A percentile compares a stretch with the other conserved stretches of the same genome.
Evolutionary conservation across 176 grass and related monocot species (phyloP).

Genomic region (Oryza longistaminata): DNA sequence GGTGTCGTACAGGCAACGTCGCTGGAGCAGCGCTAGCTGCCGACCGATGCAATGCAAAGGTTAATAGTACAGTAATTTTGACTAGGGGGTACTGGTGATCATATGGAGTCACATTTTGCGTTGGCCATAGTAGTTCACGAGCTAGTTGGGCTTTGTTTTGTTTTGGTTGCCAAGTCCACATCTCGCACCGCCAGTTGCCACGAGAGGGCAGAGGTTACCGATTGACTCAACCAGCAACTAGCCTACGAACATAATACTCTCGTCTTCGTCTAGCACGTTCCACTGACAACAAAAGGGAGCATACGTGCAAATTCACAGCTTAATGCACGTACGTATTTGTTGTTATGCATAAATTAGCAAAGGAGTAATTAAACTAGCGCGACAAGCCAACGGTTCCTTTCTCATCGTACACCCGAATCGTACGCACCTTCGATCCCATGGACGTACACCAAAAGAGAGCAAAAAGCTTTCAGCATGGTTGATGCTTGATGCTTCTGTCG

Average conservation of each 20-base stretch:
- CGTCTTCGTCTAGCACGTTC: background rate
- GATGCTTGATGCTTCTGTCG: background rate
- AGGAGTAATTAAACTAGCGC: background rate
- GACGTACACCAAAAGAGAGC: background rate
- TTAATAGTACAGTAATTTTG: background rate
- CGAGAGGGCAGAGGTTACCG: background rate
- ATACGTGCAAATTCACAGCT: background rate
- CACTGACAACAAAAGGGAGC: background rate
- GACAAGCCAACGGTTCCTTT: background rate
- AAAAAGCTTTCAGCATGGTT: background rate
- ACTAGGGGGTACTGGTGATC: no score
- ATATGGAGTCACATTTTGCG: background rate
- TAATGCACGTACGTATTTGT: background rate
- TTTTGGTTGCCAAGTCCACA: background rate
- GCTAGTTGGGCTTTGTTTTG: background rate
- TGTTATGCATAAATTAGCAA: background rate
- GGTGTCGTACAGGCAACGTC: background rate
- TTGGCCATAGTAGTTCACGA: background rate
- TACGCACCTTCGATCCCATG: background rate
- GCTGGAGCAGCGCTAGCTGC: background rate
- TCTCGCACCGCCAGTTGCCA: background rate
- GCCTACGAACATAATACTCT: background rate
- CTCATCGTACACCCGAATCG: slow-evolving; percentile 15
- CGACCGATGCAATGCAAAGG: background rate
- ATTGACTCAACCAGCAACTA: background rate